Evolutionary conservation across 1,284 basidiomycete species (phyloP).

Genomic region (Apiotrichum gracile): DNA sequence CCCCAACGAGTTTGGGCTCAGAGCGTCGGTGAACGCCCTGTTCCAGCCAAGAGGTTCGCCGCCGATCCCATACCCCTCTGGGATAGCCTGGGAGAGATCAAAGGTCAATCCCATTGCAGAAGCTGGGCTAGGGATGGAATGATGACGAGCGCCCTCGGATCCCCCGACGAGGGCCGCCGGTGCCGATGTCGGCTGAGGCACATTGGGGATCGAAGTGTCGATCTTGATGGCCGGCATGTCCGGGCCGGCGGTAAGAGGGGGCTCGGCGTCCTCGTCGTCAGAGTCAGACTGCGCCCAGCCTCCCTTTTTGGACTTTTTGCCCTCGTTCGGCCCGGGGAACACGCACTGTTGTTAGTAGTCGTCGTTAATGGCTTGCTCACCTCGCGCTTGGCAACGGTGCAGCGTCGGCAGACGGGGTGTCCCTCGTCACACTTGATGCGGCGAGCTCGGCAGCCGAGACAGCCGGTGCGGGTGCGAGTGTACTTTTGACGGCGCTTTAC

Average conservation of each 20-base stretch:
- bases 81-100: slow-evolving; percentile 8
- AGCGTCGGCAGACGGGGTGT: slow-evolving; percentile 37
- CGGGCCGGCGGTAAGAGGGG: background rate
- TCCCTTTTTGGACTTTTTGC: slow-evolving; percentile 6
- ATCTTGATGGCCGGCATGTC: background rate
- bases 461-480: slow-evolving; percentile 40
- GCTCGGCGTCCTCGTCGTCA: slow-evolving; percentile 8
- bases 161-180: background rate
- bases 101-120: background rate
- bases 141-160: background rate
- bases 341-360: background rate
- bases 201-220: background rate
- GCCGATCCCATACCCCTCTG: slow-evolving; percentile 10
- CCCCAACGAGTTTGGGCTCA: background rate
- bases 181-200: background rate
- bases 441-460: slow-evolving; percentile 38
- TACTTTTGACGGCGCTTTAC: slow-evolving; percentile 41
- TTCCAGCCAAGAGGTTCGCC: slow-evolving; percentile 8
- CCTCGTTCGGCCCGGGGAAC: slow-evolving; percentile 7
- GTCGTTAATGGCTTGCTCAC: slow-evolving; percentile 21
- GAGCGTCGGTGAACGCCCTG: slow-evolving; percentile 3
- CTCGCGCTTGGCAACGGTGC: slow-evolving; percentile 38
- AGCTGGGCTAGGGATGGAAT: background rate
- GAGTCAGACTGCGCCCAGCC: slow-evolving; percentile 6
- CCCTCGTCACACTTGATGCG: slow-evolving; percentile 45